Evolutionary conservation across 306 rosid species (phyloP).

Genomic region (Mimosa pudica): DNA sequence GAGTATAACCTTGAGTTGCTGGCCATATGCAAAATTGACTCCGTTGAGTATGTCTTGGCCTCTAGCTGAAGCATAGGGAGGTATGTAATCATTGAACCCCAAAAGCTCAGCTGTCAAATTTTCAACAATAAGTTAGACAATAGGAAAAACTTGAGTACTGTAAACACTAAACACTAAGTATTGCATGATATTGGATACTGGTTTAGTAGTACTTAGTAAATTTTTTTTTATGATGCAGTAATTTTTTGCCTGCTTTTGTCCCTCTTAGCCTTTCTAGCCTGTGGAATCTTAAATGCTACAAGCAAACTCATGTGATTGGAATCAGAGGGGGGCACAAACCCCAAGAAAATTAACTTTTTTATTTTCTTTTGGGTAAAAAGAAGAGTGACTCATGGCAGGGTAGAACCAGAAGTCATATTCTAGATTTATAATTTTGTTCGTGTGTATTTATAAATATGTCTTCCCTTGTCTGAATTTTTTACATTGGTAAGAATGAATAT

Average conservation of each 20-base stretch:
- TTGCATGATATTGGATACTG: background rate
- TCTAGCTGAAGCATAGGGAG: slow-evolving; percentile 61
- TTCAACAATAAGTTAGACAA: slow-evolving; percentile 20
- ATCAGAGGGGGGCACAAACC: slow-evolving; percentile 23
- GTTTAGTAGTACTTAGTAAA: slow-evolving; percentile 30
- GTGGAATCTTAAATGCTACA: slow-evolving; percentile 33
- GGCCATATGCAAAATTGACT: slow-evolving; percentile 92
- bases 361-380: background rate
- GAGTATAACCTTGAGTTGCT: too few species aligned
- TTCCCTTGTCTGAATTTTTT: background rate
- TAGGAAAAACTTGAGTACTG: background rate
- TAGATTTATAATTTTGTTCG: background rate
- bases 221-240: slow-evolving; percentile 1
- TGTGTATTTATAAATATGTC: background rate
- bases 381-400: background rate
- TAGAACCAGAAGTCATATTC: background rate
- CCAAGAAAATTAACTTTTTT: slow-evolving; percentile 7
- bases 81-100: slow-evolving; percentile 74
- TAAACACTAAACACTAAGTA: background rate
- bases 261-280: slow-evolving; percentile 1
- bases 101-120: slow-evolving; percentile 70
- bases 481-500: background rate
- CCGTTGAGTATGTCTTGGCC: slow-evolving; percentile 74
- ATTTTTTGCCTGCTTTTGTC: slow-evolving; percentile 3
- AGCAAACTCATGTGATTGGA: slow-evolving; percentile 36